Evolutionary conservation across 2,329 filamentous ascomycete species (phyloP).

Genomic region (Fonsecaea pedrosoi): DNA sequence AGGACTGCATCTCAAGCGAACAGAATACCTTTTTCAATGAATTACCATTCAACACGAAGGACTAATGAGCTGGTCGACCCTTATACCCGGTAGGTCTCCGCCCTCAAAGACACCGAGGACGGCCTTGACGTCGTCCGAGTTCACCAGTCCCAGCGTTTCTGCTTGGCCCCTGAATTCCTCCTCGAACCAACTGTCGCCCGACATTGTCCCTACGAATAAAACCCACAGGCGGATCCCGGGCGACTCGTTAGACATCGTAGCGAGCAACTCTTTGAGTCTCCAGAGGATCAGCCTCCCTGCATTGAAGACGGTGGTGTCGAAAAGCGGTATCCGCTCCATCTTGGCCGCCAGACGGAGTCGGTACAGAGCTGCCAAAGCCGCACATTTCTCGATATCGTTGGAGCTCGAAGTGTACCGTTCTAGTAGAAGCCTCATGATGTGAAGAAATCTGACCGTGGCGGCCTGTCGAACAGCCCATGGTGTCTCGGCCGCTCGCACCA

Average conservation of each 20-base stretch:
- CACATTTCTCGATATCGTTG: conserved; percentile 16
- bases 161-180: conserved; percentile 18
- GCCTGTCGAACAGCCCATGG: conserved; percentile 6
- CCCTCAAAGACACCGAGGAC: neutral
- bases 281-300: conserved; percentile 16
- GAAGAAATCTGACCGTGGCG: conserved; percentile 18
- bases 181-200: conserved; percentile 20
- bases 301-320: conserved; percentile 8
- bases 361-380: conserved; percentile 20
- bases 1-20: neutral
- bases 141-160: neutral
- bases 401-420: conserved; percentile 17
- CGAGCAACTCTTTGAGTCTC: conserved; percentile 8
- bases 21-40: neutral
- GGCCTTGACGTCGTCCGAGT: neutral
- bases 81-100: neutral
- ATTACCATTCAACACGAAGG: neutral
- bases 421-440: conserved; percentile 11
- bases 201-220: conserved; percentile 11
- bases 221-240: conserved; percentile 18
- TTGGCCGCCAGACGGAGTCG: conserved; percentile 13
- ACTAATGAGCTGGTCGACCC: neutral
- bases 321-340: conserved; percentile 20
- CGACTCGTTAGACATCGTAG: neutral
- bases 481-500: conserved; percentile 1